These are phyloP conservation scores for Bipolaris sorokiniana DNA, from an alignment of 2,329 filamentous ascomycete species.

Conservation along the genomic window DNA sequence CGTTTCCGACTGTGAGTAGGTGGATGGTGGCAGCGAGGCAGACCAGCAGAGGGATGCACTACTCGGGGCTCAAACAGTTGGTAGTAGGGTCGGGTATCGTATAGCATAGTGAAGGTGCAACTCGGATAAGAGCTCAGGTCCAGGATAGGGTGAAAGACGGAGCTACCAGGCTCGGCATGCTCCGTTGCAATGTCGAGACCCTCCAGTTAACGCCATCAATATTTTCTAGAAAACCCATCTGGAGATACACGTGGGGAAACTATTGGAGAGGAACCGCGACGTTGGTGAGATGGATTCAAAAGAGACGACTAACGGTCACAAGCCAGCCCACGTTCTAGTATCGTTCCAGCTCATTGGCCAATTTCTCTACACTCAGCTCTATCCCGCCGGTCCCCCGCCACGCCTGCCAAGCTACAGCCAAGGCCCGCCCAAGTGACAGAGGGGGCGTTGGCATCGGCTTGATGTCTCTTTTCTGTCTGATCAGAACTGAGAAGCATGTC, in stretches of 20 bases:
- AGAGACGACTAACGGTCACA: not conserved
- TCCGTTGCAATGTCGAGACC: not conserved
- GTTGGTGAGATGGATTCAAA: not conserved
- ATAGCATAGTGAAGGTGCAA: not conserved
- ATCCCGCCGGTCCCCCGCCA: not conserved
- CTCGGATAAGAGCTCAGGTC: not conserved
- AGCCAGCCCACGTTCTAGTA: not conserved
- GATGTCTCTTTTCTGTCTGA: slow-evolving; percentile 6
- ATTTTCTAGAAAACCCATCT: not conserved
- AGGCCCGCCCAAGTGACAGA: not conserved
- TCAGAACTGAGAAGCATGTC: not conserved
- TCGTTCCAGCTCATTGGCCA: not conserved
- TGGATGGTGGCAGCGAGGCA: not conserved
- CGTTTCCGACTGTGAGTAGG: not conserved
- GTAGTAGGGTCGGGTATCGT: not conserved
- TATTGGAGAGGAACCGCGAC: not conserved
- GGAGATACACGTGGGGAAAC: not conserved
- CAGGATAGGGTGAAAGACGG: not conserved
- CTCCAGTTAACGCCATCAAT: not conserved
- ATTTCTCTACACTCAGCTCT: not conserved
- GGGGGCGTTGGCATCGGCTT: slow-evolving; percentile 5
- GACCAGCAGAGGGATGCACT: not conserved
- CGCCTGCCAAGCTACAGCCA: slow-evolving; percentile 1
- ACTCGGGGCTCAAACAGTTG: not conserved
- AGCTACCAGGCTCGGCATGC: not conserved